These are phyloP conservation scores for Oryza coarctata DNA, from an alignment of 176 grass and related monocot genomes.

Conservation along the genomic window DNA sequence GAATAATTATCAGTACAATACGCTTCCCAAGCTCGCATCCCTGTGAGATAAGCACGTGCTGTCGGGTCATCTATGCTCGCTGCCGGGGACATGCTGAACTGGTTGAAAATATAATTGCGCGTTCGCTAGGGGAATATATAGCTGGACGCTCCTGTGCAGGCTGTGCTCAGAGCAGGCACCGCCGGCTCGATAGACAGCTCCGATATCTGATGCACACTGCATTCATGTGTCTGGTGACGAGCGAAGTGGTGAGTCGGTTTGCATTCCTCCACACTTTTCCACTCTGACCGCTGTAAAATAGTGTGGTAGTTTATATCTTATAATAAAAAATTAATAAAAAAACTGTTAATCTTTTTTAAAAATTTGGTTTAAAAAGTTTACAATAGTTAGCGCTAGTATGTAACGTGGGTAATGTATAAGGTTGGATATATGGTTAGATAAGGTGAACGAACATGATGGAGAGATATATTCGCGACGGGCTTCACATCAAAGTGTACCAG, in stretches of 20 bases:
- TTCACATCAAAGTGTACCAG: too few relatives aligned
- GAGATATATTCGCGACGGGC: too few relatives aligned
- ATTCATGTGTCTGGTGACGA: constrained; percentile 9
- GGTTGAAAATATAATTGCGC: constrained; percentile 25
- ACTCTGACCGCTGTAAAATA: too few relatives aligned
- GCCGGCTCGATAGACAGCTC: constrained; percentile 23
- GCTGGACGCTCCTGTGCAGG: constrained; percentile 27
- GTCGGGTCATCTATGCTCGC: constrained; percentile 31
- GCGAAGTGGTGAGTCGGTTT: constrained; percentile 9
- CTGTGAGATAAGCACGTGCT: constrained; percentile 4
- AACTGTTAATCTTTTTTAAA: too few relatives aligned
- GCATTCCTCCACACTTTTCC: constrained; percentile 9
- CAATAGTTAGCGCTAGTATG: too few relatives aligned
- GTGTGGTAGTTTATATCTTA: too few relatives aligned
- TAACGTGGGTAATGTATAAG: too few relatives aligned
- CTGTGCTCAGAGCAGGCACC: constrained; percentile 19
- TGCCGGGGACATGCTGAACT: constrained; percentile 43
- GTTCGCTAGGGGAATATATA: constrained; percentile 1
- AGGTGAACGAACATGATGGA: too few relatives aligned
- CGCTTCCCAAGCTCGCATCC: too few relatives aligned
- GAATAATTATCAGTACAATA: neutral
- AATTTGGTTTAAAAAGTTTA: too few relatives aligned
- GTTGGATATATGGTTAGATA: too few relatives aligned
- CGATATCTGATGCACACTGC: neutral
- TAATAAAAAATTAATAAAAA: too few relatives aligned